Percentiles rank a stretch among this genome's conserved stretches.
These are phyloP conservation scores for Dipteronia dyeriana DNA, from an alignment of 345 rosid genomes.

Conservation along the genomic window DNA sequence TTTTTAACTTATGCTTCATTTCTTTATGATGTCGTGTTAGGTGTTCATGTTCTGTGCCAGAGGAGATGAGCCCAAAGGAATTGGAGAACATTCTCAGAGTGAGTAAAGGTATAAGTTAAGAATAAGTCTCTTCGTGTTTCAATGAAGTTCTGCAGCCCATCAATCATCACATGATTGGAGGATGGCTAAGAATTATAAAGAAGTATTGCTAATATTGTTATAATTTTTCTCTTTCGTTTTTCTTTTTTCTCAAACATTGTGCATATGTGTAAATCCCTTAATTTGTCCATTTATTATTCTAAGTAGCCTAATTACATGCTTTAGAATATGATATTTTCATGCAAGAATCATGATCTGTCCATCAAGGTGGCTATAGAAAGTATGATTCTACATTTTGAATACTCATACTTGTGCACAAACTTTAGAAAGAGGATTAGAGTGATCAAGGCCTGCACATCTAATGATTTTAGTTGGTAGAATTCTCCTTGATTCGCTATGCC, in stretches of 20 bases:
- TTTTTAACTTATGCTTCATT: constrained; percentile 5
- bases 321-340: constrained; percentile 1
- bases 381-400: background rate
- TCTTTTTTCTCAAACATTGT: background rate
- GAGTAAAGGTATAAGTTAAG: constrained; percentile 53
- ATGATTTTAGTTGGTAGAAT: background rate
- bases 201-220: background rate
- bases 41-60: constrained; percentile 65
- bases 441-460: background rate
- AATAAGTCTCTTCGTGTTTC: constrained; percentile 6
- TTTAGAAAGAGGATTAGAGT: background rate
- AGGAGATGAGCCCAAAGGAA: constrained; percentile 60
- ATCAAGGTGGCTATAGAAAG: background rate
- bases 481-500: background rate
- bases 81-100: constrained; percentile 55
- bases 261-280: background rate
- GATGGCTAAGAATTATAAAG: background rate
- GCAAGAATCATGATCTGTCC: background rate
- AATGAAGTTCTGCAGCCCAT: background rate
- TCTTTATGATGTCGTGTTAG: constrained; percentile 40
- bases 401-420: background rate
- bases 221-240: too few species aligned
- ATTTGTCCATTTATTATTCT: background rate
- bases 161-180: background rate
- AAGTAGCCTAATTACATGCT: background rate